Evolutionary conservation across 495 filamentous ascomycete species (phyloP), one percentile per base, ranked within the genome.

Genomic region (Gamarada debralockiae): DNA sequence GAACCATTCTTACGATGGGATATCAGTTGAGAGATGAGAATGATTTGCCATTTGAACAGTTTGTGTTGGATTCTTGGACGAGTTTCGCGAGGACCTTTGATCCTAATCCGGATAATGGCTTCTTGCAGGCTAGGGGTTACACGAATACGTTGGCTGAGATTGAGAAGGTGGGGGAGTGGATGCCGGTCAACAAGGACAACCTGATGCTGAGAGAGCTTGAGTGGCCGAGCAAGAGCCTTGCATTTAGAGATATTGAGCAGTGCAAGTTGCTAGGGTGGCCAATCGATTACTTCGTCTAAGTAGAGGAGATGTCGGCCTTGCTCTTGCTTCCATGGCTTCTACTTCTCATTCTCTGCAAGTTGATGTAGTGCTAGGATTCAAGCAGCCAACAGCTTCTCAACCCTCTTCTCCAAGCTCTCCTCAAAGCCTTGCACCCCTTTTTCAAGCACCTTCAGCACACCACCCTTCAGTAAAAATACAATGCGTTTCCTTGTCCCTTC

Each of bases 361-460:
- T n/a, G n/a, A n/a, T n/a, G n/a, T n/a, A n/a, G n/a, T n/a, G n/a
- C n/a, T n/a, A n/a, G n/a, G n/a, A n/a, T 22, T 23, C 20, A 55
- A 40, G 44, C 45, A 45, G 29, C 22, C 38, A 57, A 23, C 61
- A 80, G 39, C 62, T 70, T 78, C 66, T 65, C 66, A 6, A 76
- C 74, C 53, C 74, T 73, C 73, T 76, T 85, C 68, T 83, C 79
- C 53, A 89, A 67, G 34, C 75, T 74, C 51, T 74, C 63, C 67
- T 88, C 85, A 61, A 86, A 89, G 60, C 80, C 74, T 40, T 72
- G 64, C 39, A 89, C 84, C 0, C 85, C 85, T 2, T 72, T 70
- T 21, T 68, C 58, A 64, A 85, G 67, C 33, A 72, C 69, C n/a
- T 61, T 72, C 68, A 90, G 63, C 61, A 67, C 72, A 3, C 84